Percentiles rank a stretch among this genome's conserved stretches.
Evolutionary conservation across 768 basidiomycete species (phyloP).

Genomic region (Cubamyces sp.): DNA sequence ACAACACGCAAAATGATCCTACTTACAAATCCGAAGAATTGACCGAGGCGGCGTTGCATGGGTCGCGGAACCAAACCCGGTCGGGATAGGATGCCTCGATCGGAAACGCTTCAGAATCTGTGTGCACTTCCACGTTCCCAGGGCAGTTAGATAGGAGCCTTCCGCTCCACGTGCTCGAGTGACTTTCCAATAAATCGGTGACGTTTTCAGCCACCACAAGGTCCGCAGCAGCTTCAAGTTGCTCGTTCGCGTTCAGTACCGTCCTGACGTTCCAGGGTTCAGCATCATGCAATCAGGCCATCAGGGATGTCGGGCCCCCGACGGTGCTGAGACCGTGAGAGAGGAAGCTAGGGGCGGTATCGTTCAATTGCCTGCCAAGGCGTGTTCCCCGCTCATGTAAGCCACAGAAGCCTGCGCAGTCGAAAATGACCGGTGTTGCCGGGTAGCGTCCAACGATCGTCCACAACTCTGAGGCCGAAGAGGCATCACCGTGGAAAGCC

Average conservation of each 20-base stretch:
- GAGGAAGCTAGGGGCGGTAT: background rate
- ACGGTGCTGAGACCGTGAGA: constrained; percentile 16
- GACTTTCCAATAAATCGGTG: background rate
- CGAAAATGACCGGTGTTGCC: background rate
- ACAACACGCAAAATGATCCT: background rate
- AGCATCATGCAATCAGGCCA: constrained; percentile 11
- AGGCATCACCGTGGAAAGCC: background rate
- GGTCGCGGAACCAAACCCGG: background rate
- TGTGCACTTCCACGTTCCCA: background rate
- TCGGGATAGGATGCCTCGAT: background rate
- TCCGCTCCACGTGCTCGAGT: constrained; percentile 17
- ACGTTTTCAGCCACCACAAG: constrained; percentile 5
- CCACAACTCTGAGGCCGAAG: background rate
- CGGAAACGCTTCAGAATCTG: background rate
- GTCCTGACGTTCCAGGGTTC: constrained; percentile 3
- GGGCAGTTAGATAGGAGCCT: background rate
- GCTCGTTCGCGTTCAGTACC: constrained; percentile 6
- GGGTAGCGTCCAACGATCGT: background rate
- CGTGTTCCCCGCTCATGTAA: background rate
- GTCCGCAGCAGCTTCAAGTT: constrained; percentile 16
- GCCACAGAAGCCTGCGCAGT: background rate
- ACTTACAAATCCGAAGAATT: background rate
- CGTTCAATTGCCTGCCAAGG: background rate
- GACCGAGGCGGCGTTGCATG: too few species aligned
- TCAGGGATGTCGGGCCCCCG: constrained; percentile 24